Percentiles rank a stretch among this genome's conserved stretches.
Conservation (phyloP, 2,329 filamentous ascomycete species). For the Corinectria fuckeliana region DNA sequence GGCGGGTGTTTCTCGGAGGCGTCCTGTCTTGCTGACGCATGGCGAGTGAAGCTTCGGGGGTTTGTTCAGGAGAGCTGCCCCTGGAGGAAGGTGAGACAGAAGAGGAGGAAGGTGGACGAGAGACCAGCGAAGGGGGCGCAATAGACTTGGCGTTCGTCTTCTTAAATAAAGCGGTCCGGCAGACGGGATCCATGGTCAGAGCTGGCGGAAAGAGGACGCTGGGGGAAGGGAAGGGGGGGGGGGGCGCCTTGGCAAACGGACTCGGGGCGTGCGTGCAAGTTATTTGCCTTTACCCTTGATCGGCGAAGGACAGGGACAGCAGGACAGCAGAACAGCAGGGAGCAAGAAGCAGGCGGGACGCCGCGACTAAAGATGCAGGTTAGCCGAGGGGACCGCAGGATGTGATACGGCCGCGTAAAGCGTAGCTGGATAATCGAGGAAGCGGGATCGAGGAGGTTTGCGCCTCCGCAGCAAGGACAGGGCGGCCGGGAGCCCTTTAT, state of each 20-base stretch:
- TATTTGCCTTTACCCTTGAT: slow-evolving; percentile 12
- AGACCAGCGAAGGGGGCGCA: neutral
- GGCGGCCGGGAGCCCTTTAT: neutral
- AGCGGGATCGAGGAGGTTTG: neutral
- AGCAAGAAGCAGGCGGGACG: neutral
- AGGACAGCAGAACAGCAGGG: neutral
- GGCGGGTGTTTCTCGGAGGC: neutral
- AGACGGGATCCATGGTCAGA: slow-evolving; percentile 6
- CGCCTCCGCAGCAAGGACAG: neutral
- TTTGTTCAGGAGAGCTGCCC: neutral
- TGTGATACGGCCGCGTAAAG: neutral
- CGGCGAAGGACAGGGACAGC: slow-evolving; percentile 1
- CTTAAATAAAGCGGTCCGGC: neutral
- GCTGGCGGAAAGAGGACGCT: neutral
- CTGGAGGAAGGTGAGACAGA: neutral
- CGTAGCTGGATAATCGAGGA: neutral
- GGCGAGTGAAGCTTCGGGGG: neutral
- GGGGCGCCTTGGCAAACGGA: slow-evolving; percentile 6
- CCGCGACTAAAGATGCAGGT: neutral
- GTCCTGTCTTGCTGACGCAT: slow-evolving; percentile 3
- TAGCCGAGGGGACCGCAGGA: neutral
- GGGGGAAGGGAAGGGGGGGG: neutral
- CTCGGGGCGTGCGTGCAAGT: neutral
- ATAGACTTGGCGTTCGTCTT: neutral
- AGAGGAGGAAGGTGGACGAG: neutral